Percentiles rank a stretch among this genome's conserved stretches.
Conservation (phyloP, 352 stramenopile species). For the Globisporangium ultimum region DNA sequence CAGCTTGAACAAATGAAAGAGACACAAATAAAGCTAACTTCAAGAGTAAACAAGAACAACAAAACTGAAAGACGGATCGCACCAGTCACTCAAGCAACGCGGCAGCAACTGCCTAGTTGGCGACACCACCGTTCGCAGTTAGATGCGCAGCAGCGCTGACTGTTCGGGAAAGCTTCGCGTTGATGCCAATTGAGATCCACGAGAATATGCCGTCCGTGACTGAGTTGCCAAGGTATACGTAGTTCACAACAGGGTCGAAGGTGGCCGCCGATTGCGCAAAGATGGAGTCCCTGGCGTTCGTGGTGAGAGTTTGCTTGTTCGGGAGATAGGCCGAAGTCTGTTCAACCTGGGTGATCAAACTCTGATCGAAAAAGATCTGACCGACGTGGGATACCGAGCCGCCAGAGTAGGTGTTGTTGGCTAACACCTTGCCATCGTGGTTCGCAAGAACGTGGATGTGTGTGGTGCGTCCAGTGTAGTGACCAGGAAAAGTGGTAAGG, state of each 20-base stretch:
- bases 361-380: constrained; percentile 9
- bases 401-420: constrained; percentile 17
- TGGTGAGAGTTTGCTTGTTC: constrained; percentile 9
- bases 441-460: constrained; percentile 16
- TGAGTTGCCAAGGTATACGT: constrained; percentile 3
- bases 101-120: not conserved
- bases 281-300: constrained; percentile 7
- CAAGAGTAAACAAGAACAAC: not conserved
- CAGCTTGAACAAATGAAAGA: not conserved
- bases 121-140: constrained; percentile 5
- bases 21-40: not conserved
- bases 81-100: not conserved
- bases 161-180: not conserved
- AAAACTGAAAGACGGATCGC: not conserved
- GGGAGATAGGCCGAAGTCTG: not conserved
- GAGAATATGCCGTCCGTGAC: constrained; percentile 8
- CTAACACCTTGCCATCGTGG: constrained; percentile 8
- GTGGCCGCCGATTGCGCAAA: constrained; percentile 2
- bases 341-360: not conserved
- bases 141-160: constrained; percentile 1
- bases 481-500: constrained; percentile 13
- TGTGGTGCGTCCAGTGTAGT: constrained; percentile 12
- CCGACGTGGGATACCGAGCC: constrained; percentile 10
- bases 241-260: constrained; percentile 8
- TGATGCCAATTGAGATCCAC: constrained; percentile 10